Evolutionary conservation across 768 basidiomycete genomes (phyloP), one percentile per base, ranked within the genome.

Genomic region (Coprinellus aureogranulatus): DNA sequence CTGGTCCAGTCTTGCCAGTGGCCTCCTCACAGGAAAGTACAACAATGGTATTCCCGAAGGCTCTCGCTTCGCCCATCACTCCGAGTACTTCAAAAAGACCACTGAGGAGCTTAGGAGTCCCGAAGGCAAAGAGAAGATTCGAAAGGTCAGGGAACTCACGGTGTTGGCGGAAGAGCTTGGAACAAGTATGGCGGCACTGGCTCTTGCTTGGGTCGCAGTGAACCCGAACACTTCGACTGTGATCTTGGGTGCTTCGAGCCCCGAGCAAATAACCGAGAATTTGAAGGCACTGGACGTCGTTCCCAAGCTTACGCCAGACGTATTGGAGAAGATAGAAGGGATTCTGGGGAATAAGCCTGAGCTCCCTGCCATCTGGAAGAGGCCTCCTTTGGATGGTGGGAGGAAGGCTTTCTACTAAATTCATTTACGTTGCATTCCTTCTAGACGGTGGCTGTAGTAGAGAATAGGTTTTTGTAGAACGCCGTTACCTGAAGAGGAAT

Each of bases 1-100:
- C 16, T 94, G 81, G 75, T 89, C 87, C 1, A 81, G 88, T 12
- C 84, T 94, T 30, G 84, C 84, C n/a, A 74, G 78, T 20, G 92
- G 91, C 50, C 61, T 92, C 47, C 79, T 92, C 23, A 92, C 90
- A 11, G 91, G 90, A 52, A 91, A 92, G 86, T 87, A 88, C 74
- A 89, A 90, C 70, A 76, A 88, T 59, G 88, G 89, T 23, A 78
- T 93, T 64, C 92, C 92, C 1, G 70, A 80, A 6, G 86, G 81
- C 53, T 91, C 89, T 0, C 86, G 92, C 27, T 86, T 86, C 69
- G 82, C 80, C 28, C 83, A 73, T 57, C 83, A 88, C 62, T 55
- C 70, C 1, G 71, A 66, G 44, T 80, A 81, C 62, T 83, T 87
- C 77, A 80, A 83, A 59, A 72, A 75, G 42, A 81, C 77, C 1